Percentiles rank a stretch among this genome's conserved stretches.
phyloP scores from a whole-genome alignment of 345 rosid species.

The Eucalyptus globulus region DNA sequence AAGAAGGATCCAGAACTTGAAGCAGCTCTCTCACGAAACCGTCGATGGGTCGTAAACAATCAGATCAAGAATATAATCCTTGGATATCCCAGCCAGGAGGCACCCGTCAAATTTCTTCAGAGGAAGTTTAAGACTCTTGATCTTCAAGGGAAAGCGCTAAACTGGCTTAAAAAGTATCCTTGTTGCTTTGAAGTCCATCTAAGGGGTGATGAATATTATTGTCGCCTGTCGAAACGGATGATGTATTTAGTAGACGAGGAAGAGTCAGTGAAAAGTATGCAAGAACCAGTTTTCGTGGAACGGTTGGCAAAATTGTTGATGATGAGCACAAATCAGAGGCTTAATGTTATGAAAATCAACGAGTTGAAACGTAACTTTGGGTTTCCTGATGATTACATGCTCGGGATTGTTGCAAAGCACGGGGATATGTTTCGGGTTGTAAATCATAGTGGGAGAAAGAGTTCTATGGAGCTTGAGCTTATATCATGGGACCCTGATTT shows the following conservation, averaged over 20 bases:
- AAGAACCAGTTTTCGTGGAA: slow-evolving; percentile 43
- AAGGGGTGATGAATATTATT: slow-evolving; percentile 49
- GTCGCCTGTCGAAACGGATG: slow-evolving; percentile 62
- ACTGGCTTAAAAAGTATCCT: slow-evolving; percentile 92
- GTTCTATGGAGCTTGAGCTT: slow-evolving; percentile 91
- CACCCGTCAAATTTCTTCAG: slow-evolving; percentile 50
- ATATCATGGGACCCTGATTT: slow-evolving; percentile 56
- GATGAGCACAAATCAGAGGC: slow-evolving; percentile 72
- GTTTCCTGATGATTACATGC: slow-evolving; percentile 69
- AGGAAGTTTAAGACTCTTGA: slow-evolving; percentile 92
- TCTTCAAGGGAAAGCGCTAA: slow-evolving; percentile 87
- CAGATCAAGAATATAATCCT: slow-evolving; percentile 79
- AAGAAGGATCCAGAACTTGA: slow-evolving; percentile 89
- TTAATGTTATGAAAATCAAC: slow-evolving; percentile 58
- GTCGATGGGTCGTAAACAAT: slow-evolving; percentile 82
- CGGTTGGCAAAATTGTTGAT: slow-evolving; percentile 67
- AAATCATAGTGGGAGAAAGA: slow-evolving; percentile 67
- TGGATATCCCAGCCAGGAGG: slow-evolving; percentile 55
- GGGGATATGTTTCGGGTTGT: slow-evolving; percentile 47
- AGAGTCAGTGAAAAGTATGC: slow-evolving; percentile 52
- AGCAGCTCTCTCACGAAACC: slow-evolving; percentile 69
- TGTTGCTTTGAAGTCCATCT: slow-evolving; percentile 73
- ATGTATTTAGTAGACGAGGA: slow-evolving; percentile 72
- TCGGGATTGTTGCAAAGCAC: slow-evolving; percentile 64
- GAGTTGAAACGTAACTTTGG: slow-evolving; percentile 73